Evolutionary conservation across 139 green algal species (phyloP).

Genomic region (Micromonas commoda): DNA sequence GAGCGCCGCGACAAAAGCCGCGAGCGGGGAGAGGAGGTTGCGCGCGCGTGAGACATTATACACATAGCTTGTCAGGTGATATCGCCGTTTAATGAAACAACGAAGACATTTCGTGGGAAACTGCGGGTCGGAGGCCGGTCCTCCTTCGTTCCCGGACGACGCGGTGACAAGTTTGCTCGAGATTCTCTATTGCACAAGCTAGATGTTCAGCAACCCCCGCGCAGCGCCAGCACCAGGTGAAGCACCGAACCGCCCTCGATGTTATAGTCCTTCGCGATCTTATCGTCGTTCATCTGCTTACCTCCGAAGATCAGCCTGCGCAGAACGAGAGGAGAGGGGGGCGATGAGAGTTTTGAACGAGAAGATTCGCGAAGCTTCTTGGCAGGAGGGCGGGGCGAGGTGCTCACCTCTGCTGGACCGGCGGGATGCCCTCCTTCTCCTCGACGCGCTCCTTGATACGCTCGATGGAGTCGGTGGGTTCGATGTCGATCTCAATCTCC

Average conservation of each 20-base stretch:
- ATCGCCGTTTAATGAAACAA: too few species aligned
- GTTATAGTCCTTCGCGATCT: conserved; percentile 96
- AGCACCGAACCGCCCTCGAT: conserved; percentile 96
- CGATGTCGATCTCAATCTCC: conserved; percentile 99
- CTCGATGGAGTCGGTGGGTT: conserved; percentile 92
- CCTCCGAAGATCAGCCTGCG: conserved; percentile 59
- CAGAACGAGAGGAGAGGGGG: not conserved
- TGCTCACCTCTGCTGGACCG: conserved; percentile 87
- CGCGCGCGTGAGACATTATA: too few species aligned
- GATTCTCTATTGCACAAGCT: too few species aligned
- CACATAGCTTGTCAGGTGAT: too few species aligned
- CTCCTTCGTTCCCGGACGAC: too few species aligned
- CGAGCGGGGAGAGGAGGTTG: too few species aligned
- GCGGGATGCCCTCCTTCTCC: conserved; percentile 99
- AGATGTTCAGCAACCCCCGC: conserved; percentile 21
- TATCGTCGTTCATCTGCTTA: conserved; percentile 99
- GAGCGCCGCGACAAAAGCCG: too few species aligned
- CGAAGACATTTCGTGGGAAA: too few species aligned
- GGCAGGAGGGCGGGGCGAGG: not conserved
- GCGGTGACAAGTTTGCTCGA: too few species aligned
- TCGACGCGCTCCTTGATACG: conserved; percentile 99
- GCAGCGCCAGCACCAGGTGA: conserved; percentile 75
- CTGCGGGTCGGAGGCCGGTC: too few species aligned
- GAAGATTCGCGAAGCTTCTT: not conserved
- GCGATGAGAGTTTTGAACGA: not conserved